phyloP scores from a whole-genome alignment of 164 flowering plant species.

The Nymphaea thermarum region DNA sequence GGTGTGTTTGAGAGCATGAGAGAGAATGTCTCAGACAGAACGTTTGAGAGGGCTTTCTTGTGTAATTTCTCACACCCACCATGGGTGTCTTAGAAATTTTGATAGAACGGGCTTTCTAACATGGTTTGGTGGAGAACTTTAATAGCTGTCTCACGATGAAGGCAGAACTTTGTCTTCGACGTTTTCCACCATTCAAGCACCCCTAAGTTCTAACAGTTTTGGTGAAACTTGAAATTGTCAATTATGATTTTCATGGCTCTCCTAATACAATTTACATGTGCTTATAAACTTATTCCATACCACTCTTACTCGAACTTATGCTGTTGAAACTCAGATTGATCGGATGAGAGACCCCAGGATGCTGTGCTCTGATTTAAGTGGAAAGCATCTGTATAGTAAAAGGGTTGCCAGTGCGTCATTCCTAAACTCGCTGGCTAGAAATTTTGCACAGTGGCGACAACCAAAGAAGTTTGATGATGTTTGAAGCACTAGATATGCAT shows the following conservation, averaged over 20 bases:
- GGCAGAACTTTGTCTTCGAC: too few relatives aligned
- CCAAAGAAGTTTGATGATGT: slow-evolving; percentile 50
- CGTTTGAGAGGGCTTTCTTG: background rate
- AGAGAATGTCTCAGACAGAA: background rate
- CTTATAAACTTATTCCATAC: background rate
- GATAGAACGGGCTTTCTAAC: background rate
- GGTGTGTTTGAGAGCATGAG: background rate
- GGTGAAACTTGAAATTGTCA: background rate
- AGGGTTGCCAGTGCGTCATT: slow-evolving; percentile 40
- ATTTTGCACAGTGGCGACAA: slow-evolving; percentile 57
- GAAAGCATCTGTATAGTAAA: slow-evolving; percentile 62
- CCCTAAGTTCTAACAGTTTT: background rate
- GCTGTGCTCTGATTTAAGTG: slow-evolving; percentile 55
- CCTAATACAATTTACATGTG: background rate
- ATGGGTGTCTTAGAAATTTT: background rate
- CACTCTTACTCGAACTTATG: background rate
- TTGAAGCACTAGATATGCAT: background rate
- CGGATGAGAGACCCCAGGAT: slow-evolving; percentile 39
- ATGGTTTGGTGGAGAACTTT: background rate
- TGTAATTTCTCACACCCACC: background rate
- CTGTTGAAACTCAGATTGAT: slow-evolving; percentile 39
- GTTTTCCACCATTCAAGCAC: background rate
- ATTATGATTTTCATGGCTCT: background rate
- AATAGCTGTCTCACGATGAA: background rate
- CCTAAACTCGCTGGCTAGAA: slow-evolving; percentile 45